Percentiles rank a stretch among this genome's conserved stretches.
Evolutionary conservation across 2,329 filamentous ascomycete species (phyloP).

Genomic region (Fusarium buharicum): DNA sequence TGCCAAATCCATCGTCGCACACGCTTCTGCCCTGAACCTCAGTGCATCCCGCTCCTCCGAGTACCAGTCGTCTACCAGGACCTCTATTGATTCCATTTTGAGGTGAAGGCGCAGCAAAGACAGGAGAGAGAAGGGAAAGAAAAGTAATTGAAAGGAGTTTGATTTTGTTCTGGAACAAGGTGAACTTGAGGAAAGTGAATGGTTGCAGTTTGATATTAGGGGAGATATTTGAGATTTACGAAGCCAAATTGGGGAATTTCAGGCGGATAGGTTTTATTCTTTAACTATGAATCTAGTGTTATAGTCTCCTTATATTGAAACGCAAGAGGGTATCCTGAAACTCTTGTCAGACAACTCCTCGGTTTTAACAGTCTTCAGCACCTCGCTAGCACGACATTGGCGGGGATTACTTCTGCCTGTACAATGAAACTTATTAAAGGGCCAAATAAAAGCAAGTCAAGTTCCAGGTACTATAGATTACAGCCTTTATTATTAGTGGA

Average conservation of each 20-base stretch:
- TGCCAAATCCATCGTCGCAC: slow-evolving; percentile 20
- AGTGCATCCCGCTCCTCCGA: slow-evolving; percentile 3
- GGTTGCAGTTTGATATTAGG: background rate
- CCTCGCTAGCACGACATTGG: background rate
- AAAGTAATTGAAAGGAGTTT: background rate
- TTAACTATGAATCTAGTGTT: background rate
- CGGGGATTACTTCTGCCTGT: background rate
- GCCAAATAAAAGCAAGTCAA: too few relatives aligned
- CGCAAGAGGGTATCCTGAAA: background rate
- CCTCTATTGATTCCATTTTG: background rate
- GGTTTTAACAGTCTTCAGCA: background rate
- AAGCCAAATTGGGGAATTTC: background rate
- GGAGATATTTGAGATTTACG: background rate
- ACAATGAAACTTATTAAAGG: too few relatives aligned
- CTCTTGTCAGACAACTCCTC: background rate
- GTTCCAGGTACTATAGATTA: too few relatives aligned
- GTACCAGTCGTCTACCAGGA: slow-evolving; percentile 13
- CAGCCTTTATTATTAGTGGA: too few relatives aligned
- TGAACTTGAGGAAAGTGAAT: background rate
- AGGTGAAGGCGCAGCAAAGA: slow-evolving; percentile 1
- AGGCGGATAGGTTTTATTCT: too few relatives aligned
- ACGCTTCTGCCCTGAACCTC: slow-evolving; percentile 18
- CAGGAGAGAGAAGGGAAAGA: background rate
- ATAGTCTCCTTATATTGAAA: background rate
- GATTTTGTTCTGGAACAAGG: slow-evolving; percentile 2